Evolutionary conservation across 352 stramenopile genomes (phyloP), one percentile per base, ranked within the genome.

Genomic region (Phytophthora macrochlamydospora): DNA sequence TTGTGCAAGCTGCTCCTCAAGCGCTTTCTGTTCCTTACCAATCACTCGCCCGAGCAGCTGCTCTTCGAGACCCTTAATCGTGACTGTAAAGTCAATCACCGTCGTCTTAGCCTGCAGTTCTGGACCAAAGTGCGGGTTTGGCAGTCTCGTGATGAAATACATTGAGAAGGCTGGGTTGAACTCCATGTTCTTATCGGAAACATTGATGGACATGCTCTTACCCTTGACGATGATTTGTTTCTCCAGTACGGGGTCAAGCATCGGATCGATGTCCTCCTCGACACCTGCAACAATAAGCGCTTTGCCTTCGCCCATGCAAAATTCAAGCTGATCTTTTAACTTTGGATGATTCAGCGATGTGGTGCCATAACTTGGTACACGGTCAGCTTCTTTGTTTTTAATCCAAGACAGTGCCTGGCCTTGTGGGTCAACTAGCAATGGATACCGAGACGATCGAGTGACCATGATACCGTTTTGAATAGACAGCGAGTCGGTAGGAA

Each of bases 381-480:
- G 98, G 5, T 95, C 81, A 11, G 79, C 60, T 63, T 99, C 97
- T 59, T 97, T 97, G 70, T 94, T 98, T 58, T 94, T 98, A 73
- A 99, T 99, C 97, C 97, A 99, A 29, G 85, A 98, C 29, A 99
- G 71, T 28, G 97, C 97, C 70, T 99, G 97, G 29, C 97, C 97
- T 73, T 99, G 97, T 0, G 97, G 97, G 75, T 99, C 97, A 50
- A 99, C 94, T 12, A 99, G 78, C 33, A 99, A 80, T 24, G 97
- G 97, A 59, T 98, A 99, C 4, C 97, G 88, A 33, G 92, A 98
- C 38, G 92, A 98, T 31, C 93, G 93, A 24, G 97, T 99, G 14
- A 99, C 97, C 71, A 99, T 96, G 75, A 99, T 99, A 67, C 97
- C 97, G 75, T 99, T 99, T 65, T 99, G 95, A 71, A 98, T 99